Evolutionary conservation across 1,284 basidiomycete genomes (phyloP).

Genomic region (Fomitopsis palustris): DNA sequence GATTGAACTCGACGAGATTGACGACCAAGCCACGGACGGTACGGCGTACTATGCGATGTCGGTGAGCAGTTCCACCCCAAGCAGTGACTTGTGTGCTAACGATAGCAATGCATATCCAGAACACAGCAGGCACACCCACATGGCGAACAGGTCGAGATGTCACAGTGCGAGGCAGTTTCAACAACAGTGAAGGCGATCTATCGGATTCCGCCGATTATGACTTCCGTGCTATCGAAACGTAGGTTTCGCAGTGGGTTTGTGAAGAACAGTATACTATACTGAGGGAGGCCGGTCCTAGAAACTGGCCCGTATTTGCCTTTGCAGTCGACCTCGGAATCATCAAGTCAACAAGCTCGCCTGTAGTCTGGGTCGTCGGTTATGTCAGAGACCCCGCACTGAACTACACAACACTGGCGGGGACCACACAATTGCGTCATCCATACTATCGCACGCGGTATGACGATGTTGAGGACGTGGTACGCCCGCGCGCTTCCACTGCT

Average conservation of each 20-base stretch:
- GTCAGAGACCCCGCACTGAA: conserved; percentile 20
- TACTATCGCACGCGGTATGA: conserved; percentile 22
- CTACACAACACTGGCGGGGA: conserved; percentile 16
- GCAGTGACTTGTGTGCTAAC: no score
- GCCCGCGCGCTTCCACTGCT: background rate
- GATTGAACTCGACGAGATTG: conserved; percentile 10
- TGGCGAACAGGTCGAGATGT: conserved; percentile 14
- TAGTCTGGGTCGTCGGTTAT: conserved; percentile 22
- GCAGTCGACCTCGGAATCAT: conserved; percentile 22
- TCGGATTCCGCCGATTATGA: conserved; percentile 4
- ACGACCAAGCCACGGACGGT: conserved; percentile 21
- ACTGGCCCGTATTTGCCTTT: conserved; percentile 17
- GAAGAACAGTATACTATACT: background rate
- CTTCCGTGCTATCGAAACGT: conserved; percentile 14
- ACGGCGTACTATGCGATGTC: conserved; percentile 20
- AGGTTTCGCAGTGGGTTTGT: background rate
- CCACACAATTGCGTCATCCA: conserved; percentile 20
- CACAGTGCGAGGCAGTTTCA: conserved; percentile 7
- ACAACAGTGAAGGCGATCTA: conserved; percentile 8
- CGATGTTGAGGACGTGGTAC: conserved; percentile 14
- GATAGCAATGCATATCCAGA: background rate
- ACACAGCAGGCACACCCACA: conserved; percentile 7
- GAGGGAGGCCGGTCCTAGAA: conserved; percentile 1
- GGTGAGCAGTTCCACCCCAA: no score
- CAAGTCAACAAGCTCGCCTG: conserved; percentile 12